Evolutionary conservation across 1,284 basidiomycete genomes (phyloP), one percentile per base, ranked within the genome.

Genomic region (Grifola frondosa): DNA sequence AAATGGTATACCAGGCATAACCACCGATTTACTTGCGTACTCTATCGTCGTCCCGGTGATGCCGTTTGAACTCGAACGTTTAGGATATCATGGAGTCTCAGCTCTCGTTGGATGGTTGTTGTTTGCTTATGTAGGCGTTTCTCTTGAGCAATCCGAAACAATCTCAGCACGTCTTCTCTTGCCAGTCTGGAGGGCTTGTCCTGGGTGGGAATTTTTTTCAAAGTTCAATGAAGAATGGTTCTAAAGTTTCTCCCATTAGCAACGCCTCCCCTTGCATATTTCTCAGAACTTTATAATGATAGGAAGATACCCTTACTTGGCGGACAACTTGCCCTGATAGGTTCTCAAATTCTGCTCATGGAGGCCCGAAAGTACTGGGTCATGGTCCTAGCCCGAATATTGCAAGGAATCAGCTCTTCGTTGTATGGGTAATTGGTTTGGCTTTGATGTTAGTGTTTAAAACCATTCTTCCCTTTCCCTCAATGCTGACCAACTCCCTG

Each of bases 341-440:
- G 71, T 4, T 75, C 81, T 13, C 77, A 81, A 58, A 64, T 90
- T 17, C 70, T 91, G 67, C 74, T 91, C 37, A 91, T 91, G 87
- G 78, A 88, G 47, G 83, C 85, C 0, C 79, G 77, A 3, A 74
- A 70, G 16, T 91, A 81, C 56, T 70, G 79, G 64, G 66, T 85
- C 11, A 88, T 91, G 85, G 78, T 77, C 11, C 30, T 90, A 22
- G 82, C 86, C 13, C 78, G 89, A 16, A 64, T 83, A 13, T 44
- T 88, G 7, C 88, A 91, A 63, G 88, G 89, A 1, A 66, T 85
- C 13, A 80, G 81, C 25, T 85, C 82, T 2, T 81, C 1, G 75
- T 88, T 52, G 75, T 91, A 7, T 91, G 88, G 88, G 77, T 84
- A 0, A 78, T 87, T 30, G 84, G 82, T 1, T 63, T 89, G 19